A percentile compares a stretch with the other conserved stretches of the same genome.
Evolutionary conservation across 2,329 filamentous ascomycete genomes (phyloP).

Genomic region (Stylonectria norvegica): DNA sequence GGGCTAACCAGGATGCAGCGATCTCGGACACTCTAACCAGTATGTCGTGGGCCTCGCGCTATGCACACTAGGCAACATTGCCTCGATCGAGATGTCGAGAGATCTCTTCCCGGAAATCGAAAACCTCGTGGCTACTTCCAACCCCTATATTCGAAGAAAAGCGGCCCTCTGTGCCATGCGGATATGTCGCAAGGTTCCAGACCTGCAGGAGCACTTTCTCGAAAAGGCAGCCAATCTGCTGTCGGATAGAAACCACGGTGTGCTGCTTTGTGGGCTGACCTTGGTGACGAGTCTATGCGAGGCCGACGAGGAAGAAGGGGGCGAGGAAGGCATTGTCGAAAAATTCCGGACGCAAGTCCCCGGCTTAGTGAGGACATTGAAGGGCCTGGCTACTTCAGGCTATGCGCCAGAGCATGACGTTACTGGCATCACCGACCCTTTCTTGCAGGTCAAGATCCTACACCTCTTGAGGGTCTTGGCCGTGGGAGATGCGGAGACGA

Average conservation of each 20-base stretch:
- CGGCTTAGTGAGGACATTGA: conserved; percentile 82
- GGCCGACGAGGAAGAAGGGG: conserved; percentile 86
- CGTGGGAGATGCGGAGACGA: conserved; percentile 79
- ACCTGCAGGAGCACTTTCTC: conserved; percentile 93
- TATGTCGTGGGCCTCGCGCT: conserved; percentile 96
- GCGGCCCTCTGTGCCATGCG: conserved; percentile 98
- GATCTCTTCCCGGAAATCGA: conserved; percentile 97
- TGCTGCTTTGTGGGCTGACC: conserved; percentile 87
- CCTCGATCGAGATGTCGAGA: conserved; percentile 96
- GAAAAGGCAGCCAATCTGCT: conserved; percentile 88
- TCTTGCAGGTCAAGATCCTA: conserved; percentile 94
- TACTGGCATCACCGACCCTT: conserved; percentile 95
- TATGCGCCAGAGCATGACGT: conserved; percentile 98
- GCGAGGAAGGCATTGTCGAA: conserved; percentile 85
- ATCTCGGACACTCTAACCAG: conserved; percentile 94
- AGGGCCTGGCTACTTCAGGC: conserved; percentile 87
- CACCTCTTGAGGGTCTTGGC: conserved; percentile 81
- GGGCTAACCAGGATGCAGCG: conserved; percentile 51
- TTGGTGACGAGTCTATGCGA: conserved; percentile 90
- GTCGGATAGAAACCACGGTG: conserved; percentile 92
- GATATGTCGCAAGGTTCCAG: conserved; percentile 96
- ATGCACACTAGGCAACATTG: conserved; percentile 95
- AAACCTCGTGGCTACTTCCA: conserved; percentile 82
- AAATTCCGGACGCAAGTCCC: conserved; percentile 87
- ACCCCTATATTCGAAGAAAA: conserved; percentile 97